Conservation (phyloP, 306 rosid species). For the Fragaria nilgerrensis region DNA sequence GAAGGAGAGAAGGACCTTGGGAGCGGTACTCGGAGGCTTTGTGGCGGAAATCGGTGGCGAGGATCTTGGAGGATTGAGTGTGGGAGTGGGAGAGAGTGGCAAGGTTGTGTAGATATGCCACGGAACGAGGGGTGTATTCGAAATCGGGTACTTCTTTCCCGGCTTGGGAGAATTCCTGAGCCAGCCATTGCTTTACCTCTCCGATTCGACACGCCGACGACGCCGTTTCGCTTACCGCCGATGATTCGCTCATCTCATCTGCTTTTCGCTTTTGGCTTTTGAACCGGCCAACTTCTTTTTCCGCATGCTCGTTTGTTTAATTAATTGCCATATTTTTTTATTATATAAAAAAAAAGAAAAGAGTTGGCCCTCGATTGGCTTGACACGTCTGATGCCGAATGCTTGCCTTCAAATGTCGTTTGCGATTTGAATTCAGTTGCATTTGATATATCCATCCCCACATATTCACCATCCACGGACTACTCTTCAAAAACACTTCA, state of each 20-base stretch:
- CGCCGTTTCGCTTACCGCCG: background rate
- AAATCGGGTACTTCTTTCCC: constrained; percentile 80
- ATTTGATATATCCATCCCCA: too few relatives aligned
- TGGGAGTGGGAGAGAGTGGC: constrained; percentile 69
- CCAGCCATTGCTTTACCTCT: constrained; percentile 39
- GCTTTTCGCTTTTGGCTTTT: too few relatives aligned
- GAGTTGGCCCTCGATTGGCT: too few relatives aligned
- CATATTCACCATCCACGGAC: too few relatives aligned
- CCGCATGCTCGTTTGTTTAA: too few relatives aligned
- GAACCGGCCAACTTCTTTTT: too few relatives aligned
- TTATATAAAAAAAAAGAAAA: too few relatives aligned
- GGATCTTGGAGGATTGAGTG: constrained; percentile 79
- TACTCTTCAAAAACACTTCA: too few relatives aligned
- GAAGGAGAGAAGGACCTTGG: constrained; percentile 48
- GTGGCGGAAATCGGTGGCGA: constrained; percentile 77
- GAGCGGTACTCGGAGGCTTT: constrained; percentile 87
- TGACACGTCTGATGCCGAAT: too few relatives aligned
- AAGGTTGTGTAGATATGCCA: constrained; percentile 68
- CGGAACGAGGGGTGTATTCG: constrained; percentile 79
- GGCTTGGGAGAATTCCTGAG: constrained; percentile 65
- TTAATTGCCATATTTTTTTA: too few relatives aligned
- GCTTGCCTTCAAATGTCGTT: too few relatives aligned
- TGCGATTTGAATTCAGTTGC: too few relatives aligned
- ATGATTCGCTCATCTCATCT: constrained; percentile 2
- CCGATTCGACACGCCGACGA: constrained; percentile 16